Evolutionary conservation across 129 eudicot genomes (phyloP), one percentile per base, ranked within the genome.

Genomic region (Calendula officinalis): DNA sequence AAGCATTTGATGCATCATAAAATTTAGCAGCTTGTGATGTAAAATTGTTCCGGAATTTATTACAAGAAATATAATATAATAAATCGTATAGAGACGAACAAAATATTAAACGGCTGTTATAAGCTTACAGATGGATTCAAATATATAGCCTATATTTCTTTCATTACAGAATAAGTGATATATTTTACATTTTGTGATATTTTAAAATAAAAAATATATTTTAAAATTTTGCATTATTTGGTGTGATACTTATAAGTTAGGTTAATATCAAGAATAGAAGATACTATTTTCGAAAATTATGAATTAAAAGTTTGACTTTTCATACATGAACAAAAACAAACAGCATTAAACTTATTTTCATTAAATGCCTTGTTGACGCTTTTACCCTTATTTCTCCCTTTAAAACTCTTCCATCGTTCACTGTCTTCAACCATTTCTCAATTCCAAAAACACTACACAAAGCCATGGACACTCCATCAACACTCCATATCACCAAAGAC

Each of bases 21-120:
- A 67, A 68, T 56, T 68, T 68, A 56, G 57, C 15, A 55, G 64
- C 58, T 59, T n/a, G 56, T 56, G 48, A 46, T 17, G 48, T 69
- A 69, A 14, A 33, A 17, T 33, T 39, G 56, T 34, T 56, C 27
- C 43, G 43, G 34, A 13, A 44, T 33, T 43, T 17, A 22, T 37
- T 62, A 5, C 40, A 6, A 8, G 0, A 15, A 43, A 15, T 4
- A 43, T 12, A 42, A 11, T 61, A 36, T 46, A 8, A 9, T 13
- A 0, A 3, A 14, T 11, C 1, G n/a, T 34, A 17, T 41, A 59
- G 38, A 5, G 10, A 41, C 35, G 27, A 61, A 61, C 2, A 62
- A 17, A 27, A 9, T 27, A 61, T 17, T 9, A 5, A 61, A 17
- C 39, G 38, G 38, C 17, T 41, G 9, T 17, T 51, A 43, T 11